Conservation (phyloP, 78 protist species). For the Dictyostelium firmibasis region DNA sequence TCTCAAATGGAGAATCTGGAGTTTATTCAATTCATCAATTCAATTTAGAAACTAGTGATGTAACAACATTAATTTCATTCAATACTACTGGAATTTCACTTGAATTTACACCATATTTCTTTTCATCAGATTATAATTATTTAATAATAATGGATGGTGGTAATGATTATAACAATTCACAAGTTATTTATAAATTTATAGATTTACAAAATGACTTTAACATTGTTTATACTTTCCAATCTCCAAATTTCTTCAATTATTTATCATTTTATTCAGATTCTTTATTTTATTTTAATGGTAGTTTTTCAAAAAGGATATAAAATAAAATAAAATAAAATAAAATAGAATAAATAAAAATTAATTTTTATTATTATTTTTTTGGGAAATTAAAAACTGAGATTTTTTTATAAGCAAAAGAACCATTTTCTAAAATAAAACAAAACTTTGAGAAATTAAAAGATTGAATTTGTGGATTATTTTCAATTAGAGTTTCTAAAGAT, state of each 20-base stretch:
- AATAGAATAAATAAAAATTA: background rate
- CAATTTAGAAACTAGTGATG: background rate
- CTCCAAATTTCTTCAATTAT: background rate
- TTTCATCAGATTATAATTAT: background rate
- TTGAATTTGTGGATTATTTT: background rate
- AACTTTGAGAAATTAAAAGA: background rate
- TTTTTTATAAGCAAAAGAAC: background rate
- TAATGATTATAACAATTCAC: background rate
- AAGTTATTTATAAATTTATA: background rate
- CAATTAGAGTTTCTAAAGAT: background rate
- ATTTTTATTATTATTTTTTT: background rate
- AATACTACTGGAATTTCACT: background rate
- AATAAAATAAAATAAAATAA: background rate
- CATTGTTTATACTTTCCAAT: background rate
- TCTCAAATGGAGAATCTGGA: background rate
- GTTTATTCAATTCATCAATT: background rate
- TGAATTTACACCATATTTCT: background rate
- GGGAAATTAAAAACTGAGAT: background rate
- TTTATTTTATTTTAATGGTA: background rate
- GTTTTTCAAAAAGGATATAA: background rate
- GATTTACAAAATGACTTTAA: background rate
- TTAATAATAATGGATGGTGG: background rate
- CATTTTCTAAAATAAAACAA: background rate
- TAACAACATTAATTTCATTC: background rate
- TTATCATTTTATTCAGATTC: background rate